Conservation (phyloP, 225 moss, liverwort and hornwort species). For the Pleurozium schreberi region DNA sequence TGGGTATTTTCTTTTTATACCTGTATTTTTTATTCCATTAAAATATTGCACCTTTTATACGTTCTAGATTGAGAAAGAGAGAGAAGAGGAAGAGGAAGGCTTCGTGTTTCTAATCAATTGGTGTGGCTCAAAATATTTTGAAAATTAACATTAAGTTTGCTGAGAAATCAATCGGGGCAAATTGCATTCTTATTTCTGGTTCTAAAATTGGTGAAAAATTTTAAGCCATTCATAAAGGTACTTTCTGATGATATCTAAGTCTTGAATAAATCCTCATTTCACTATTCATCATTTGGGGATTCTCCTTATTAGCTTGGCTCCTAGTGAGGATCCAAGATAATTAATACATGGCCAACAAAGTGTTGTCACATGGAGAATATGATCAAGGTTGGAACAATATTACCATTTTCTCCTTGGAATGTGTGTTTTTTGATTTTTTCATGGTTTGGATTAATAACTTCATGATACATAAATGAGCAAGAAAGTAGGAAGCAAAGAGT, state of each 20-base stretch:
- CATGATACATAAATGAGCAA: no score
- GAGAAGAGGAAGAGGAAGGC: accelerated
- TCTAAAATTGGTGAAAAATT: no score
- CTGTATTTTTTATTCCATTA: no score
- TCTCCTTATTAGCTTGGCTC: background rate
- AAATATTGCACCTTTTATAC: background rate
- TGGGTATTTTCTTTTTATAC: accelerated
- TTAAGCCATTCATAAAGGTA: background rate
- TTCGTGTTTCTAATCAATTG: background rate
- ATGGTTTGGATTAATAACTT: no score
- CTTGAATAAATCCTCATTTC: accelerated
- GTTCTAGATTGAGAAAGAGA: no score
- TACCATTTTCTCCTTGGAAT: no score
- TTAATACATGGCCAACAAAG: background rate
- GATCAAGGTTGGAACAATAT: no score
- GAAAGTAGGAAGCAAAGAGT: no score
- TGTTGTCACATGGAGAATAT: no score
- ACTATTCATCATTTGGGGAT: accelerated
- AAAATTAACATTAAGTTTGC: no score
- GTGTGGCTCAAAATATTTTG: background rate
- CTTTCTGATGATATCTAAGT: no score
- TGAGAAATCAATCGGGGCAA: background rate
- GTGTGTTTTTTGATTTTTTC: no score
- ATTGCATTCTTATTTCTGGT: background rate
- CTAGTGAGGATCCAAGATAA: background rate